A percentile compares a stretch with the other conserved stretches of the same genome.
Conservation (phyloP, 2,329 filamentous ascomycete genomes). For the Gnomoniopsis smithogilvyi region DNA sequence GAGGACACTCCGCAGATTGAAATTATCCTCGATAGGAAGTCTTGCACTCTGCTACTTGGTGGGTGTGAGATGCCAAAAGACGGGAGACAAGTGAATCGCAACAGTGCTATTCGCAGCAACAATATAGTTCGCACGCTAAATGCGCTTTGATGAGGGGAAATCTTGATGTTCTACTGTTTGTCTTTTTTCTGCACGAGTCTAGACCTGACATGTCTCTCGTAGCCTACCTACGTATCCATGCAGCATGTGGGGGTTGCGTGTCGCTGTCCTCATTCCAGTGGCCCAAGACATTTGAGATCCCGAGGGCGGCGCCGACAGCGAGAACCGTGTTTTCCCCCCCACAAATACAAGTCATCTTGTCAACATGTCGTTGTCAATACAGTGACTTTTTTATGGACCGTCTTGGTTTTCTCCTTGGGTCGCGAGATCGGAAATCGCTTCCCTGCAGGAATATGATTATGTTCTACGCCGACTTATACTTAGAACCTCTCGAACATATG, state of each 20-base stretch:
- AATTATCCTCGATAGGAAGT: conserved; percentile 59
- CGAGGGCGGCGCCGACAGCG: too few species aligned
- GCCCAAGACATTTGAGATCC: background rate
- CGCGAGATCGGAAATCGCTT: background rate
- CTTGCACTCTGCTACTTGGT: conserved; percentile 45
- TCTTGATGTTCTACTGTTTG: background rate
- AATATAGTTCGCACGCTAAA: background rate
- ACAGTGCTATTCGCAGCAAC: background rate
- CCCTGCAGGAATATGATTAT: background rate
- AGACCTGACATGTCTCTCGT: background rate
- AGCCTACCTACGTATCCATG: background rate
- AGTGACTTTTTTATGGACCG: background rate
- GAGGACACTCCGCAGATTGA: conserved; percentile 57
- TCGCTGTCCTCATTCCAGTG: background rate
- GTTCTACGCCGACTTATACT: background rate
- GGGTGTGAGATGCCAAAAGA: conserved; percentile 58
- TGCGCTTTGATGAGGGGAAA: background rate
- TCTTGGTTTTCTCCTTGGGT: background rate
- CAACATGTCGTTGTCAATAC: background rate
- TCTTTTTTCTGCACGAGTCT: background rate
- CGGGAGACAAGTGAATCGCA: conserved; percentile 47
- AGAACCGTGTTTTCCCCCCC: too few species aligned
- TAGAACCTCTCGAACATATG: background rate
- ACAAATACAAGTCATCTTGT: too few species aligned
- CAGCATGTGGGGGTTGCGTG: background rate